Evolutionary conservation across 2,329 filamentous ascomycete species (phyloP), one percentile per base, ranked within the genome.

Genomic region (Phyllosticta capitalensis): DNA sequence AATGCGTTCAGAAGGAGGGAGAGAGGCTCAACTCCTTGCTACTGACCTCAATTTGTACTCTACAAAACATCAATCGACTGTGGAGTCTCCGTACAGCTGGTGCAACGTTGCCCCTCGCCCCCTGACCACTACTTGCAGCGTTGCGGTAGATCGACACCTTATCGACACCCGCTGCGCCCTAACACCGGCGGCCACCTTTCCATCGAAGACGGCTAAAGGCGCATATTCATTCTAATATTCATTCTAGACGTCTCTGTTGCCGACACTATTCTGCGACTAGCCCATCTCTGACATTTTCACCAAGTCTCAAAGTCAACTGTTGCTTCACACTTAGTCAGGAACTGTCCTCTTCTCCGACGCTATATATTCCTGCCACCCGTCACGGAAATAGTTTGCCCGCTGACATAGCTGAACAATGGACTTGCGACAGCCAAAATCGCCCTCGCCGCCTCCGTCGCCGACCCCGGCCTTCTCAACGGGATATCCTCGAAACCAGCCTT

Each of bases 361-460:
- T 80, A 85, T 71, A 83, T 84, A 67, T 81, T 81, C 64, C 83
- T 78, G 2, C 90, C 90, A 14, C 90, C 90, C 5, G 89, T 94
- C 56, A 94, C 89, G 76, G 86, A 89, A 65, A 95, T 88, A 0
- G 89, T 92, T 81, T 95, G 90, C 0, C 91, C 90, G 63, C 82
- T 87, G 3, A 95, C 89, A 76, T 95, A 95, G 49, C 85, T 85
- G 67, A 94, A 90, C 68, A 92, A 72, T 26, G 91, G 90, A 69
- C 89, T 92, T 2, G 86, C 88, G 26, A 94, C 85, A 6, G 87
- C 90, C 70, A 95, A 69, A 56, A 95, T 83, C 45, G 84, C 83
- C 61, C 83, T 83, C 24, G 90, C 91, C 10, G 90, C 91, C 77
- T 95, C 91, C 2, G 85, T 87, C 0, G 91, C 84, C 21, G 83